phyloP scores from a whole-genome alignment of 768 basidiomycete genomes.

The Lentinus tigrinus region DNA sequence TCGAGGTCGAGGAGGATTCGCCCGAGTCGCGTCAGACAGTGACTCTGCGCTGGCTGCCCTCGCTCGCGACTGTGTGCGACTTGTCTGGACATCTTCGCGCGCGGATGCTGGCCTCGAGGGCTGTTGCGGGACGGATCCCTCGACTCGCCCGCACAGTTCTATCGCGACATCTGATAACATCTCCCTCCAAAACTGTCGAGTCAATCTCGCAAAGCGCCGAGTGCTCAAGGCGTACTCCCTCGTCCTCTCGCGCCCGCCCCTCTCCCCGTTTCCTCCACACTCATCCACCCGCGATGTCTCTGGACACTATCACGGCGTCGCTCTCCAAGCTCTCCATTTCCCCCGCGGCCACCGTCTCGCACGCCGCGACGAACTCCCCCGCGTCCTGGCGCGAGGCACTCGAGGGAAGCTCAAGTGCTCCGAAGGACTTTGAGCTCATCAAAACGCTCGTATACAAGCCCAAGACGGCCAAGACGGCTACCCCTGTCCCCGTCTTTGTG shows the following conservation, averaged over 20 bases:
- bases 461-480: conserved; percentile 88
- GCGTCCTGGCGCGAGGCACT: conserved; percentile 77
- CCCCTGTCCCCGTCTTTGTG: conserved; percentile 82
- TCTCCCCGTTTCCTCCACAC: neutral
- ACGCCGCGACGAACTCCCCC: conserved; percentile 66
- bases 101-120: conserved; percentile 16
- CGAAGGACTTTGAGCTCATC: conserved; percentile 66
- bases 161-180: conserved; percentile 27
- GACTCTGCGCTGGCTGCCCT: too few species aligned
- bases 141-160: conserved; percentile 12
- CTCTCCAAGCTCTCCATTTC: conserved; percentile 56
- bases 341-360: conserved; percentile 51
- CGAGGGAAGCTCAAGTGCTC: conserved; percentile 47
- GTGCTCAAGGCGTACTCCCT: neutral
- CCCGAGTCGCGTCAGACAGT: neutral
- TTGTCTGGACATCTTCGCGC: neutral
- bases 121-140: conserved; percentile 11
- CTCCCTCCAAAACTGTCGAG: conserved; percentile 21
- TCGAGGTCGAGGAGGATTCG: neutral
- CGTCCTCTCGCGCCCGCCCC: neutral
- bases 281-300: conserved; percentile 25
- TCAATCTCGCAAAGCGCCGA: conserved; percentile 22
- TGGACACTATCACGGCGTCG: conserved; percentile 36
- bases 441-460: conserved; percentile 96
- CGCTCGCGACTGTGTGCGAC: neutral